Evolutionary conservation across 768 basidiomycete genomes (phyloP), one percentile per base, ranked within the genome.

Genomic region (Ramaria rubella): DNA sequence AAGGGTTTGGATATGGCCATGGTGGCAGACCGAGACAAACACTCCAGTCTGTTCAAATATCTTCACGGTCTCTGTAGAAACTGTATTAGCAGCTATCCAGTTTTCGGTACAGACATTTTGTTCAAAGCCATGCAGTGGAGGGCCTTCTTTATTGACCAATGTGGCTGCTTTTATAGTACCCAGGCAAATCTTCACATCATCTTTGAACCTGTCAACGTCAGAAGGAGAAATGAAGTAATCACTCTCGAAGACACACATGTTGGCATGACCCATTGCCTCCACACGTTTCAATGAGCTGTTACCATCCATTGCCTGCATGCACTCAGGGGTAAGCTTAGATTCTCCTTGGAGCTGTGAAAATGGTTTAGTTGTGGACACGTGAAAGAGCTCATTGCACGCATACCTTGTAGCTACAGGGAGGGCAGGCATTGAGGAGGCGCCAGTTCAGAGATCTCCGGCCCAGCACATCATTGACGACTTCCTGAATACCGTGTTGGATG

Each of bases 1-100:
- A 1, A 71, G 33, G 51, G 62, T 63, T 1, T 69, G 53, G 5
- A 69, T 53, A 1, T 71, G 61, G 3, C 70, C 69, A 64, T 75
- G 72, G 2, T 62, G 61, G 56, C 74, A 75, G 14, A 65, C 64
- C 56, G 58, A 53, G 0, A 70, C 65, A 58, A 77, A 77, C 14
- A 74, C 62, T 0, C 75, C 72, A 0, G 70, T 67, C 63, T 75
- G 69, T 0, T 70, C 59, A 49, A 72, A 77, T 8, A 73, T 60
- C 4, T 56, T 60, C 70, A 67, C 72, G 64, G 68, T 70, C 23
- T 60, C 63, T 58, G 70, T 73, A 30, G 61, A 58, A 1, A 60
- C 59, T 27, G 72, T 65, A 0, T 61, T 54, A 1, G 62, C 57
- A 1, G 65, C 69, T 58, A 68, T 72, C 71, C 69, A 72, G 48